A percentile compares a stretch with the other conserved stretches of the same genome.
These are phyloP conservation scores for Periglandula ipomoeae DNA, from an alignment of 2,329 filamentous ascomycete genomes.

Conservation along the genomic window DNA sequence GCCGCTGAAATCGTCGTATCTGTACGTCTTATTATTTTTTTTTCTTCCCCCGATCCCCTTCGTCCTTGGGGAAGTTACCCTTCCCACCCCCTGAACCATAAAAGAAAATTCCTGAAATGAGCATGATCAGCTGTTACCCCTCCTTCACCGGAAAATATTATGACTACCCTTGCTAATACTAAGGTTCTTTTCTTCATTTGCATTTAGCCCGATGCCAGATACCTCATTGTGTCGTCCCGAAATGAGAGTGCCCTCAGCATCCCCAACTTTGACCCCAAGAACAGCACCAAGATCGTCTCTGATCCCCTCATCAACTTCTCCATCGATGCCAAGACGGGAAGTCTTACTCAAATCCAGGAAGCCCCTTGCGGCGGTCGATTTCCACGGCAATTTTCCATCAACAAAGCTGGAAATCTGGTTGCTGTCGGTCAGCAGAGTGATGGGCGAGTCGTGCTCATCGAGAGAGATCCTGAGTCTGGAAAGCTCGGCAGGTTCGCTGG, in stretches of 20 bases:
- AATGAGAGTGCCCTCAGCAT: slow-evolving; percentile 46
- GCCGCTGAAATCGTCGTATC: slow-evolving; percentile 51
- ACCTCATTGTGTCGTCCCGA: slow-evolving; percentile 60
- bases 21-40: slow-evolving; percentile 31
- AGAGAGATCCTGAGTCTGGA: slow-evolving; percentile 51
- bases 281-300: slow-evolving; percentile 39
- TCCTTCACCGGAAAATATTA: neutral
- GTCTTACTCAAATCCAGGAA: slow-evolving; percentile 45
- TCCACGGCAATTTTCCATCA: slow-evolving; percentile 61
- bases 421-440: slow-evolving; percentile 58
- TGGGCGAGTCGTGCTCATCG: slow-evolving; percentile 50
- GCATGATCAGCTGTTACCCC: neutral
- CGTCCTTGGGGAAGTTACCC: too few relatives aligned
- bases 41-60: neutral
- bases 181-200: neutral
- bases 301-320: slow-evolving; percentile 57
- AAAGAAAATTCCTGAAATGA: neutral
- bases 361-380: slow-evolving; percentile 54
- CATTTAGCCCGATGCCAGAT: slow-evolving; percentile 46
- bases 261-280: slow-evolving; percentile 32
- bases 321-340: slow-evolving; percentile 45
- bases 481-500: slow-evolving; percentile 39
- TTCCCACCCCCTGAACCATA: too few relatives aligned
- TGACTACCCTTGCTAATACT: neutral
- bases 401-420: slow-evolving; percentile 51